Evolutionary conservation across 108 stramenopile genomes (phyloP), one percentile per base, ranked within the genome.

Genomic region (Cyclotella distinguenda): DNA sequence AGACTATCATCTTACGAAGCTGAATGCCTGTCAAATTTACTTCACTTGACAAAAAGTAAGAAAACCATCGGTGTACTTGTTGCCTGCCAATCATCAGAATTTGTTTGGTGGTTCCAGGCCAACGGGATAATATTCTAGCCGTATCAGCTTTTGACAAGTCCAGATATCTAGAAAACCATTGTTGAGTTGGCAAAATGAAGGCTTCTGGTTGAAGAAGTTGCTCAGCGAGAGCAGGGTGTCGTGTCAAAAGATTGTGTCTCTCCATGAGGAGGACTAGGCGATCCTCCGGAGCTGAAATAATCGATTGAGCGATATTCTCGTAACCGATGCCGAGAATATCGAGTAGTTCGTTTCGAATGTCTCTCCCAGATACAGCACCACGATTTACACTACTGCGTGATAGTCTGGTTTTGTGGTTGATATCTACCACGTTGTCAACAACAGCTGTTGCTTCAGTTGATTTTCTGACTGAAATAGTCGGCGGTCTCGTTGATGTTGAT

Each of bases 131-230:
- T 16, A 74, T 46, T 33, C 22, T 27, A 38, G 31, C 27, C 38
- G 31, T 38, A 6, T 66, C 50, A 32, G 73, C n/a, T 32, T 11
- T n/a, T 12, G 64, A 18, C 15, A 74, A 34, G 4, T 48, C 45
- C 9, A 74, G 51, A 33, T 61, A 74, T 21, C 40, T 32, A 43
- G 23, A 58, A 52, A 74, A 61, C 73, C 73, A 74, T 52, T 74
- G 58, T 30, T 74, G 53, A 19, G 59, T 74, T 42, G 57, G 27
- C 28, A 38, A 36, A 26, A 65, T 50, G 13, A 44, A 45, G 25
- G 72, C 56, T 39, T 48, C 31, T 28, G 45, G 33, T 48, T 47
- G 31, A 13, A 68, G 45, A 2, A 66, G 52, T 4, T 38, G 51
- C 42, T 74, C 23, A 16, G 59, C 63, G 23, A 74, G 32, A 21